Evolutionary conservation across 1,139 yeast species (phyloP).

Genomic region (Yamadazyma conglobata): DNA sequence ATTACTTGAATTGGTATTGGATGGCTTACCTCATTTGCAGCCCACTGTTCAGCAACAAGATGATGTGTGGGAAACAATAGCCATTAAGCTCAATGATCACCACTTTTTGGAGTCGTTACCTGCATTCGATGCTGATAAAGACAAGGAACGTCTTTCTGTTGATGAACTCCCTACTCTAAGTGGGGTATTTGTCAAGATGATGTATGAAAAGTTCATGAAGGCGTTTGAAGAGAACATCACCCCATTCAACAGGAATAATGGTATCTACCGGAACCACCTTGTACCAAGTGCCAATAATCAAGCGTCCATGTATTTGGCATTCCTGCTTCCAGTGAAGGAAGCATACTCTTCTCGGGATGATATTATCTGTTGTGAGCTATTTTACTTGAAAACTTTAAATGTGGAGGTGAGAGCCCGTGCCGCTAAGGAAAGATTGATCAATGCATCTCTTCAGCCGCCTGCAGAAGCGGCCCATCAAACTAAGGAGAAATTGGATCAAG

Average conservation of each 20-base stretch:
- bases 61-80: conserved; percentile 35
- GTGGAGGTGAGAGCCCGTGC: conserved; percentile 25
- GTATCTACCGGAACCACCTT: conserved; percentile 10
- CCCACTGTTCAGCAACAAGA: conserved; percentile 22
- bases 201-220: conserved; percentile 19
- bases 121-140: not conserved
- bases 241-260: conserved; percentile 7
- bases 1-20: conserved; percentile 27
- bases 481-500: conserved; percentile 6
- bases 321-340: conserved; percentile 16
- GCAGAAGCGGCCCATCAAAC: conserved; percentile 1
- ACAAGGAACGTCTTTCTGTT: conserved; percentile 7
- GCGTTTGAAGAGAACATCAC: conserved; percentile 11
- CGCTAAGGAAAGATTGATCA: conserved; percentile 20
- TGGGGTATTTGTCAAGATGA: conserved; percentile 27
- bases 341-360: conserved; percentile 16
- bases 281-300: conserved; percentile 7
- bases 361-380: conserved; percentile 24
- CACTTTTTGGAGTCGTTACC: conserved; percentile 13
- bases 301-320: conserved; percentile 10
- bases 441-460: not conserved
- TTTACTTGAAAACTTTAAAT: conserved; percentile 19
- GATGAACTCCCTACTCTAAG: conserved; percentile 31
- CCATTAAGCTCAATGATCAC: conserved; percentile 28
- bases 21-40: conserved; percentile 34